Evolutionary conservation across 1,284 basidiomycete genomes (phyloP).

Genomic region (Boletellus deceptivus): DNA sequence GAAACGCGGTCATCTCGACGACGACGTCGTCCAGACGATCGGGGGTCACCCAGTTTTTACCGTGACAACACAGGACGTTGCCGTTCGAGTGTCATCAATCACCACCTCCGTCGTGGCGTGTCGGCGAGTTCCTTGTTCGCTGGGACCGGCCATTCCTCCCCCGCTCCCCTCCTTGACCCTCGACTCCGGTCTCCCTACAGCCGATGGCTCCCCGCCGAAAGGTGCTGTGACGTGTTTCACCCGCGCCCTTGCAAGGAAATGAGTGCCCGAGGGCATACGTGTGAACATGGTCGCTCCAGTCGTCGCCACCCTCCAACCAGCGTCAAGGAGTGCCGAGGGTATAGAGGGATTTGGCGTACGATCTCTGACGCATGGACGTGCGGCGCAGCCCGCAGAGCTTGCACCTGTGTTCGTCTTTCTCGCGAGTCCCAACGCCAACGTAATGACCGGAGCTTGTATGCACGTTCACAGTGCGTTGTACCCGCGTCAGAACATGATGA

Average conservation of each 20-base stretch:
- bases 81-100: constrained; percentile 62
- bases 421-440: constrained; percentile 41
- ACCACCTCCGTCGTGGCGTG: constrained; percentile 59
- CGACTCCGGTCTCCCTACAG: constrained; percentile 28
- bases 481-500: background rate
- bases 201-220: constrained; percentile 61
- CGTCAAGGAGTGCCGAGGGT: constrained; percentile 48
- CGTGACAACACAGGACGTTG: constrained; percentile 54
- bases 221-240: constrained; percentile 57
- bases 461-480: constrained; percentile 32
- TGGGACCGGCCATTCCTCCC: background rate
- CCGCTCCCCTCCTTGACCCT: background rate
- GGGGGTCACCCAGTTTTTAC: constrained; percentile 52
- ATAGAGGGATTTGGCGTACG: constrained; percentile 52
- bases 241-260: constrained; percentile 51
- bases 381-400: constrained; percentile 56
- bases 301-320: constrained; percentile 54
- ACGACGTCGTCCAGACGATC: constrained; percentile 59
- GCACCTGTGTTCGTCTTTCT: constrained; percentile 50
- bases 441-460: constrained; percentile 36
- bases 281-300: constrained; percentile 57
- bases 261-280: constrained; percentile 57
- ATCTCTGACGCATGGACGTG: constrained; percentile 46
- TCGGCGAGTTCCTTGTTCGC: constrained; percentile 18
- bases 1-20: constrained; percentile 48